phyloP scores from a whole-genome alignment of 2,329 filamentous ascomycete species.

The Ilyonectria sp. region DNA sequence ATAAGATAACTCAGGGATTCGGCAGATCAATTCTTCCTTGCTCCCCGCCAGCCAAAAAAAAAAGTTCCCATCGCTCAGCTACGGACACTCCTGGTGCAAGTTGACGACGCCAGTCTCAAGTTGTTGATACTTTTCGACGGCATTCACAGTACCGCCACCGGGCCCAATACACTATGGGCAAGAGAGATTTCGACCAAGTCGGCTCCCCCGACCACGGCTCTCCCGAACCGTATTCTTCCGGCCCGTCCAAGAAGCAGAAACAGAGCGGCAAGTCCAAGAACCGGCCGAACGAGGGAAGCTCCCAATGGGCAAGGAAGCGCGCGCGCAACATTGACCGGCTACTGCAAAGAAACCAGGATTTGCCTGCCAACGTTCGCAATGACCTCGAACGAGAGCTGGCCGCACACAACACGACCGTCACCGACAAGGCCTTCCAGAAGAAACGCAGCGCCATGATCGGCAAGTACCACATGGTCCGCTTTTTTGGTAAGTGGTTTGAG shows the following conservation, averaged over 20 bases:
- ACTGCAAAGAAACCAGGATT: conserved; percentile 71
- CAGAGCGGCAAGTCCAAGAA: conserved; percentile 54
- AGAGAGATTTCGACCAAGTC: conserved; percentile 51
- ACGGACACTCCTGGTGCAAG: not conserved
- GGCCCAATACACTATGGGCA: conserved; percentile 47
- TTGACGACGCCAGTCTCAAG: not conserved
- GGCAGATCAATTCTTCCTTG: conserved; percentile 28
- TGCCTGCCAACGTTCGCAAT: conserved; percentile 77
- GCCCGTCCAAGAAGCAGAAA: conserved; percentile 53
- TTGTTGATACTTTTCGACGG: not conserved
- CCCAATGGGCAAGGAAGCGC: conserved; percentile 79
- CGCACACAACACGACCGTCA: conserved; percentile 76
- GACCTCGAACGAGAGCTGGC: conserved; percentile 82
- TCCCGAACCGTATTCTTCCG: conserved; percentile 36
- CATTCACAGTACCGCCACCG: not conserved
- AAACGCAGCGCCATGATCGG: conserved; percentile 79
- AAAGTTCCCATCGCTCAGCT: conserved; percentile 36
- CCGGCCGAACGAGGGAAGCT: conserved; percentile 62
- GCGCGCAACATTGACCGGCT: conserved; percentile 79
- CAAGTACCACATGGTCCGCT: conserved; percentile 87
- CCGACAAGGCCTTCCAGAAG: conserved; percentile 71
- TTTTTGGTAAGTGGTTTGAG: conserved; percentile 75
- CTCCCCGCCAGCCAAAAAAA: conserved; percentile 41
- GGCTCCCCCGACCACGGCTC: conserved; percentile 45
- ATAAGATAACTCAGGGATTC: conserved; percentile 41